Base-by-base conservation (phyloP, 1,139 yeast species). In the Saccharomyces hybrid region DNA sequence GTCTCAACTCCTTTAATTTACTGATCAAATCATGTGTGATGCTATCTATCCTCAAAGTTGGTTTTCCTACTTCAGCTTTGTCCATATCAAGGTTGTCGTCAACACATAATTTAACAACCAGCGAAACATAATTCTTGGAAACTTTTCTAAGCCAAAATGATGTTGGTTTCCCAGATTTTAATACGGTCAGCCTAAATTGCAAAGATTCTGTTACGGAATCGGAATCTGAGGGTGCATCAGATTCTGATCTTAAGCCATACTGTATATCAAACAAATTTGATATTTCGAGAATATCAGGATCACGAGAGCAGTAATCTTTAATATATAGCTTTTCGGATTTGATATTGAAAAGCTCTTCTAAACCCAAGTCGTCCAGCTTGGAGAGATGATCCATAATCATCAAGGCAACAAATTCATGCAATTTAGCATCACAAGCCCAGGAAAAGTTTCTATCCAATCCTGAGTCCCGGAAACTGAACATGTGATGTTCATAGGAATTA, bases 401-500 rank as follows among this genome's bases (percentile, higher is more conserved):
- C 34, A 67, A 51, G 1, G 64, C 59, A 4, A 64, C 60, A 31
- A 67, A 58, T 51, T 65, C 66, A 24, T 53, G 41, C 26, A 68
- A 50, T 4, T 55, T 44, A 47, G 70, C 71, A 34, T 57, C 56
- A 47, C 69, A 64, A 3, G 71, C 63, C 70, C 70, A 66, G 2
- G 62, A 59, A 31, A 64, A 59, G 48, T 65, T 63, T 54, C 64
- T 61, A 49, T 65, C 64, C 59, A 68, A 57, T 5, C 71, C 71
- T 3, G 70, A 62, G 46, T 63, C 64, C 21, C 55, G 56, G 56
- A 68, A 67, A 53, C 64, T 61, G 42, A 66, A 56, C n/a, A n/a
- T 21, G 54, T 59, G 44, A 8, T 51, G 53, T 21, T 47, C 49
- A 24, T 47, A 47, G 24, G 46, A n/a, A n/a, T 34, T 34, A 28